Conservation (phyloP, 176 grass and related monocot species). For the Oropetium thomaeum region DNA sequence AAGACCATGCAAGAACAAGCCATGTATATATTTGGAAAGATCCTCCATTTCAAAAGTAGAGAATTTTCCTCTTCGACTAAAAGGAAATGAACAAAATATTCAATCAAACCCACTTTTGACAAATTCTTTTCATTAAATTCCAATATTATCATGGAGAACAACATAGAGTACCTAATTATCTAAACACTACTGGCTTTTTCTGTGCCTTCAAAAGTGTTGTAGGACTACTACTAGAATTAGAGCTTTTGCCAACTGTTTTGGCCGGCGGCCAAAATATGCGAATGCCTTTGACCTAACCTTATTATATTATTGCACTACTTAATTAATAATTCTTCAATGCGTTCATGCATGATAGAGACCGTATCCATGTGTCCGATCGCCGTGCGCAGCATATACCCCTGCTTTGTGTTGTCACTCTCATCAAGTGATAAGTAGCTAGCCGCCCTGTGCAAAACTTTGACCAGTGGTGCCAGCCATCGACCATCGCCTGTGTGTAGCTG, state of each 20-base stretch:
- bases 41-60: neutral
- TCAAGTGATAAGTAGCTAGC: neutral
- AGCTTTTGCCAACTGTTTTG: slow-evolving; percentile 17
- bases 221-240: neutral
- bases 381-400: neutral
- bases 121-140: neutral
- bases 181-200: neutral
- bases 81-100: neutral
- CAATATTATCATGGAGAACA: neutral
- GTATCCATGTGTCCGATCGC: neutral
- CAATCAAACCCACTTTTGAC: neutral
- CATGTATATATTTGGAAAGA: neutral
- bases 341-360: too few relatives aligned
- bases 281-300: slow-evolving; percentile 43
- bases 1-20: too few relatives aligned
- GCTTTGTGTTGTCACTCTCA: neutral
- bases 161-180: neutral
- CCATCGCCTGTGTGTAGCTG: too few relatives aligned
- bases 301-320: too few relatives aligned
- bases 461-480: too few relatives aligned
- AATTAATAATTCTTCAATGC: too few relatives aligned
- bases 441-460: neutral
- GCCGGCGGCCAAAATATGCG: slow-evolving; percentile 22
- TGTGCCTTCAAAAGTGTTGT: slow-evolving; percentile 13
- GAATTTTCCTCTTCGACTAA: slow-evolving; percentile 10